A percentile compares a stretch with the other conserved stretches of the same genome.
These are phyloP conservation scores for Talaromyces funiculosus DNA, from an alignment of 2,329 filamentous ascomycete genomes.

Conservation along the genomic window DNA sequence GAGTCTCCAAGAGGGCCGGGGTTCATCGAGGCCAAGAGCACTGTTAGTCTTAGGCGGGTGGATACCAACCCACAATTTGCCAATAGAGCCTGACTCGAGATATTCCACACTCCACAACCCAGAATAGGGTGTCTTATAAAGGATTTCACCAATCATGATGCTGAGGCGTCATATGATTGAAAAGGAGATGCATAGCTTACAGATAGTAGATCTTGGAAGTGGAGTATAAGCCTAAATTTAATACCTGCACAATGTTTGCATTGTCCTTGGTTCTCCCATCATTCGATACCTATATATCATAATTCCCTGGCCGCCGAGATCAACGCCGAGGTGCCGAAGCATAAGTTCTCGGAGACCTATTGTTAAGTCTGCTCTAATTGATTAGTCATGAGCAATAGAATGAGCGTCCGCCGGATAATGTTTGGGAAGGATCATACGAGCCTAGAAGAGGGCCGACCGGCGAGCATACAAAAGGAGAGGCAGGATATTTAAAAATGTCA, in stretches of 20 bases:
- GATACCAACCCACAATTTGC: not conserved
- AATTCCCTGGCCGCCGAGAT: not conserved
- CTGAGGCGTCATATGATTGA: not conserved
- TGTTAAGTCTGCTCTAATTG: too few species aligned
- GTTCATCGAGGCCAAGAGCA: not conserved
- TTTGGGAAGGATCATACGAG: not conserved
- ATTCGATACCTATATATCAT: not conserved
- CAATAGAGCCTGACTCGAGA: not conserved
- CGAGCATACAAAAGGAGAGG: not conserved
- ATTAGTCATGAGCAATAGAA: too few species aligned
- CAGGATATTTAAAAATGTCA: not conserved
- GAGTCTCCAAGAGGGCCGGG: not conserved
- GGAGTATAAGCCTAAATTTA: not conserved
- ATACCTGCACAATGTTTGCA: not conserved
- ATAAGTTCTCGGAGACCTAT: not conserved
- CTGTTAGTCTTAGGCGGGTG: not conserved
- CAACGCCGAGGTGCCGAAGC: not conserved
- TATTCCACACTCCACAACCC: not conserved
- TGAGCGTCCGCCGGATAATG: not conserved
- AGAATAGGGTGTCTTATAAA: not conserved
- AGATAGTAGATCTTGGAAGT: not conserved
- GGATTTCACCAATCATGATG: not conserved
- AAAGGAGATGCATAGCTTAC: not conserved
- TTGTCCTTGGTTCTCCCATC: not conserved
- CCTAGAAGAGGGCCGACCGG: not conserved